Percentiles rank a stretch among this genome's conserved stretches.
Evolutionary conservation across 768 basidiomycete genomes (phyloP).

Genomic region (Termitomyces sp.): DNA sequence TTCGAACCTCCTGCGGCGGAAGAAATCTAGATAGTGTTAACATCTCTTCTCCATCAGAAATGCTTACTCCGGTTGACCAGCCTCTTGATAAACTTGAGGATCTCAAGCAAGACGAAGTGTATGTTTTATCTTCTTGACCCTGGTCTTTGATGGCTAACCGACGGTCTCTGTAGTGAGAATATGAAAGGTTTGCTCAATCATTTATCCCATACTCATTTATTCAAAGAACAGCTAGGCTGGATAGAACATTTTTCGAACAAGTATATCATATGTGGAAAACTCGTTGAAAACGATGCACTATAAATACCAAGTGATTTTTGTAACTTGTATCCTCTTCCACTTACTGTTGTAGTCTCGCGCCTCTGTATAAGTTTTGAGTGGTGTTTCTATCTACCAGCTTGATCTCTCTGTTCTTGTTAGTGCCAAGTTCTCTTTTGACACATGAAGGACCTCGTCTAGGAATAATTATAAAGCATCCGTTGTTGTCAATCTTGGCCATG

Average conservation of each 20-base stretch:
- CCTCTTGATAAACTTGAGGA: constrained; percentile 81
- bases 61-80: constrained; percentile 85
- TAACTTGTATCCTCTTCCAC: not conserved
- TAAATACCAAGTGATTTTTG: constrained; percentile 16
- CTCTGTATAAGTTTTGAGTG: not conserved
- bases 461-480: not conserved
- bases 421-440: too few relatives aligned
- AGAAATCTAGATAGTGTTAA: not conserved
- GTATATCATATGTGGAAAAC: constrained; percentile 84
- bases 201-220: not conserved
- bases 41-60: constrained; percentile 42
- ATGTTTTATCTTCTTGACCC: constrained; percentile 23
- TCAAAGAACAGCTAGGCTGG: constrained; percentile 54
- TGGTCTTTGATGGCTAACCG: constrained; percentile 2
- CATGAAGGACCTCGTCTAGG: not conserved
- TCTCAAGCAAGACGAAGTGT: constrained; percentile 80
- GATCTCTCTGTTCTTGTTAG: not conserved
- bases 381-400: not conserved
- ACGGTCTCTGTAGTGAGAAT: constrained; percentile 58
- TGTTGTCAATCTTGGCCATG: not conserved
- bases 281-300: constrained; percentile 72
- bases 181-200: constrained; percentile 63
- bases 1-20: not conserved
- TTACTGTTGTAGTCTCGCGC: not conserved
- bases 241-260: constrained; percentile 91